A percentile compares a stretch with the other conserved stretches of the same genome.
These are phyloP conservation scores for Plasmodium relictum DNA, from an alignment of 169 alveolate genomes.

Conservation along the genomic window DNA sequence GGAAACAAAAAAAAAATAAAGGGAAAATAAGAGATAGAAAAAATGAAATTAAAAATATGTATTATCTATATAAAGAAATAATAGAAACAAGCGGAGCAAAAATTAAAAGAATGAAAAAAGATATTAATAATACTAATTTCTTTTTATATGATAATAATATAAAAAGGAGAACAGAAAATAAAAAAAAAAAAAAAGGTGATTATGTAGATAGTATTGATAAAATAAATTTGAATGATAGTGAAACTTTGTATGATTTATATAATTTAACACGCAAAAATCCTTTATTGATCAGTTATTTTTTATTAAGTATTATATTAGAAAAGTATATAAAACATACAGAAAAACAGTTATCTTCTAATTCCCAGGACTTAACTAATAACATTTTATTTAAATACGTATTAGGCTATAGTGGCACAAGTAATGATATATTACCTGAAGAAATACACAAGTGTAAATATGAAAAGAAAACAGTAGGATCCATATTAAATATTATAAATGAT, in stretches of 20 bases:
- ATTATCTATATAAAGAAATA: constrained; percentile 65
- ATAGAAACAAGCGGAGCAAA: constrained; percentile 76
- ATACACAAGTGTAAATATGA: constrained; percentile 91
- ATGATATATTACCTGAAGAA: constrained; percentile 93
- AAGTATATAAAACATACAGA: constrained; percentile 89
- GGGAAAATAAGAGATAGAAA: neutral
- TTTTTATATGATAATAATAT: constrained; percentile 56
- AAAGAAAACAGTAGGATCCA: constrained; percentile 92
- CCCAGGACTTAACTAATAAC: constrained; percentile 93
- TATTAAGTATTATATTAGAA: constrained; percentile 88
- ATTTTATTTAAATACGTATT: constrained; percentile 90
- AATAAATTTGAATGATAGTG: constrained; percentile 87
- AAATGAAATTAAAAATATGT: constrained; percentile 54
- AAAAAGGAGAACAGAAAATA: constrained; percentile 27
- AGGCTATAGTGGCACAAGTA: constrained; percentile 96
- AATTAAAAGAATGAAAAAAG: constrained; percentile 77
- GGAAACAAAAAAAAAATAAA: neutral
- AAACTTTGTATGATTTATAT: constrained; percentile 82
- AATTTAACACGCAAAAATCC: constrained; percentile 83
- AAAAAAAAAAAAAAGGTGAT: constrained; percentile 20
- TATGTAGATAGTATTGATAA: constrained; percentile 83
- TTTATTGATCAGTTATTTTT: constrained; percentile 86
- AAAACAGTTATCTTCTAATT: constrained; percentile 90
- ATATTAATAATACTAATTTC: constrained; percentile 68
- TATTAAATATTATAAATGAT: constrained; percentile 86